phyloP scores from a whole-genome alignment of 2,329 filamentous ascomycete genomes.

The Fusarium clavum region DNA sequence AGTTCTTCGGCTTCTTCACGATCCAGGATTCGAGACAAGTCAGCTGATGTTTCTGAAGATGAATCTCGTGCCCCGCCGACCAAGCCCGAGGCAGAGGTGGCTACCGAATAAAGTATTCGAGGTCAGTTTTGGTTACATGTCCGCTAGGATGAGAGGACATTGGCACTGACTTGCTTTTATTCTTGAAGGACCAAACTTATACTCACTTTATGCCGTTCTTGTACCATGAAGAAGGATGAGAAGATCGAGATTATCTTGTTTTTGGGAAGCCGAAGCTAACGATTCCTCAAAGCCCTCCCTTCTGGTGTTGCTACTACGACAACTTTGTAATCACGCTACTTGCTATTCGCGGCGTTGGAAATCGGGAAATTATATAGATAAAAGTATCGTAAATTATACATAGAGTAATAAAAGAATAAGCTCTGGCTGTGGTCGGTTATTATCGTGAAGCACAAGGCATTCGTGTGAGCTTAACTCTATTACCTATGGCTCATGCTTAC shows the following conservation, averaged over 20 bases:
- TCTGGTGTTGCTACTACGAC: conserved; percentile 2
- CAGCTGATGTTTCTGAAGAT: conserved; percentile 66
- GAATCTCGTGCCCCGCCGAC: conserved; percentile 38
- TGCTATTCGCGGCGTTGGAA: conserved; percentile 13
- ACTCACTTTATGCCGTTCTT: conserved; percentile 7
- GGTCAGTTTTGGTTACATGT: conserved; percentile 38
- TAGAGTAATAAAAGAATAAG: conserved; percentile 5
- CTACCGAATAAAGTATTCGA: conserved; percentile 33
- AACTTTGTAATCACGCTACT: conserved; percentile 10
- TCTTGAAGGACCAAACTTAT: conserved; percentile 3
- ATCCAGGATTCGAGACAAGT: conserved; percentile 62
- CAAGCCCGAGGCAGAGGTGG: conserved; percentile 33
- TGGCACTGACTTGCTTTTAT: conserved; percentile 16
- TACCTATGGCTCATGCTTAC: neutral
- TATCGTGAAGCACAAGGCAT: neutral
- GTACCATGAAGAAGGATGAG: conserved; percentile 26
- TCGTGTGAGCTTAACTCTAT: neutral
- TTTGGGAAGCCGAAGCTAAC: conserved; percentile 32
- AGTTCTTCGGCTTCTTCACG: conserved; percentile 65
- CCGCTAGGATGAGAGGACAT: neutral
- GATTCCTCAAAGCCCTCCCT: conserved; percentile 17
- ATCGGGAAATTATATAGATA: neutral
- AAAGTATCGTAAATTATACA: conserved; percentile 4
- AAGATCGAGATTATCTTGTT: conserved; percentile 18
- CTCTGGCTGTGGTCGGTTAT: neutral